Evolutionary conservation across 2,329 filamentous ascomycete species (phyloP).

Genomic region (Talaromyces sp.): DNA sequence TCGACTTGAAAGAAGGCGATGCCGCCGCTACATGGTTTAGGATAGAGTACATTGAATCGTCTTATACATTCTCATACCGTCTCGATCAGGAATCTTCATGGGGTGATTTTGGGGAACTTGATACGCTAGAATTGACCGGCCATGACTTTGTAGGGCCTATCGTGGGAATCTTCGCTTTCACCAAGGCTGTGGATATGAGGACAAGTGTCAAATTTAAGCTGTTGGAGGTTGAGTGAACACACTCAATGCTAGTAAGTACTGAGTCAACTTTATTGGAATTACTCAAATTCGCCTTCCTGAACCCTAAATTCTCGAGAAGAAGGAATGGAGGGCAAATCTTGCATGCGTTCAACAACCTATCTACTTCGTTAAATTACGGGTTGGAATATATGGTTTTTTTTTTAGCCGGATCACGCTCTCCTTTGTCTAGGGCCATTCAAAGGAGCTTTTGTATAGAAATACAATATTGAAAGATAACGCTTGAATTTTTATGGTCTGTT

Average conservation of each 20-base stretch:
- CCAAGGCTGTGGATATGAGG: not conserved
- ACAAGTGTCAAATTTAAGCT: not conserved
- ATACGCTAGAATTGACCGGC: conserved; percentile 32
- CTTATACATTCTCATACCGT: conserved; percentile 5
- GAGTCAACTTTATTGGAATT: too few relatives aligned
- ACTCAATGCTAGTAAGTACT: not conserved
- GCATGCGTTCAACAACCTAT: too few relatives aligned
- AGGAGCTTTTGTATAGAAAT: too few relatives aligned
- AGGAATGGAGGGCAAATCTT: too few relatives aligned
- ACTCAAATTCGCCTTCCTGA: not conserved
- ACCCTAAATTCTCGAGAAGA: not conserved
- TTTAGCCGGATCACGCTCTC: too few relatives aligned
- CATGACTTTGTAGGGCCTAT: conserved; percentile 38
- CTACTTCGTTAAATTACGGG: too few relatives aligned
- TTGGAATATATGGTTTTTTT: too few relatives aligned
- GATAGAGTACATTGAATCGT: not conserved
- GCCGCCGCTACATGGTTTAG: not conserved
- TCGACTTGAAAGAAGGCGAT: not conserved
- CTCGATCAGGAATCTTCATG: conserved; percentile 17
- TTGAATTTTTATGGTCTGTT: not conserved
- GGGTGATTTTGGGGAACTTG: conserved; percentile 23
- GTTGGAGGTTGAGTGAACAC: not conserved
- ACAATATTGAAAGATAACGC: too few relatives aligned
- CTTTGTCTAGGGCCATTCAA: too few relatives aligned
- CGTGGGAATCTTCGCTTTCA: conserved; percentile 31